Evolutionary conservation across 176 grass and related monocot genomes (phyloP).

Genomic region (Saccharum spontaneum): DNA sequence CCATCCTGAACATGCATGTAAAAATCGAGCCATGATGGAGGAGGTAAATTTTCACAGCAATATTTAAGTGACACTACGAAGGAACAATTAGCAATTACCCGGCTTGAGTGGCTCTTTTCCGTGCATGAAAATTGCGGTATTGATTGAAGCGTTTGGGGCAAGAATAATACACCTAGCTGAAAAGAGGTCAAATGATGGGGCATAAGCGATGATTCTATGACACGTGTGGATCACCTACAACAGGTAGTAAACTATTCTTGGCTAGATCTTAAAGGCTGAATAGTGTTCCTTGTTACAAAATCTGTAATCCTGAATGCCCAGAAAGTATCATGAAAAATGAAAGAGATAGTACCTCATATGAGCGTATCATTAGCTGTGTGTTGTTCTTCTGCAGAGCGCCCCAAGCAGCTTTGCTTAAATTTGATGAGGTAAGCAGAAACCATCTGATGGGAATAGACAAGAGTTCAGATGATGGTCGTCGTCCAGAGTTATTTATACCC

Average conservation of each 20-base stretch:
- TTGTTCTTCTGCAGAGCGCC: constrained; percentile 95
- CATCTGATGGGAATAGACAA: constrained; percentile 48
- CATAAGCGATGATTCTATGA: not conserved
- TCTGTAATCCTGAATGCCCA: not conserved
- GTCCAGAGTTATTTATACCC: constrained; percentile 9
- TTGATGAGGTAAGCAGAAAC: constrained; percentile 94
- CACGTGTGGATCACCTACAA: not conserved
- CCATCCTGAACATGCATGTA: constrained; percentile 26
- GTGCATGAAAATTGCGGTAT: constrained; percentile 62
- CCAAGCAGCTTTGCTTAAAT: constrained; percentile 99
- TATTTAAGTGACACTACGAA: not conserved
- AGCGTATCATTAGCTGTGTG: constrained; percentile 95
- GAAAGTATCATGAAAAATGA: not conserved
- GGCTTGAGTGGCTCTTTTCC: constrained; percentile 13
- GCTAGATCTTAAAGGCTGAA: not conserved
- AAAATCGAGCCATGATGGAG: not conserved
- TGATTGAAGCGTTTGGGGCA: constrained; percentile 51
- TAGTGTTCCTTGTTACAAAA: not conserved
- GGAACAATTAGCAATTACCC: constrained; percentile 26
- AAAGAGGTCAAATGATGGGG: constrained; percentile 14
- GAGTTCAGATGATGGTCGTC: not conserved
- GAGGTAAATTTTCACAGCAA: not conserved
- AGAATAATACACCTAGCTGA: constrained; percentile 87
- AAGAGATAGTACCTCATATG: constrained; percentile 71
- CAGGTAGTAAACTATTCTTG: too few species aligned